Evolutionary conservation across 768 basidiomycete species (phyloP), one percentile per base, ranked within the genome.

Genomic region (Hemileccinum impolitum): DNA sequence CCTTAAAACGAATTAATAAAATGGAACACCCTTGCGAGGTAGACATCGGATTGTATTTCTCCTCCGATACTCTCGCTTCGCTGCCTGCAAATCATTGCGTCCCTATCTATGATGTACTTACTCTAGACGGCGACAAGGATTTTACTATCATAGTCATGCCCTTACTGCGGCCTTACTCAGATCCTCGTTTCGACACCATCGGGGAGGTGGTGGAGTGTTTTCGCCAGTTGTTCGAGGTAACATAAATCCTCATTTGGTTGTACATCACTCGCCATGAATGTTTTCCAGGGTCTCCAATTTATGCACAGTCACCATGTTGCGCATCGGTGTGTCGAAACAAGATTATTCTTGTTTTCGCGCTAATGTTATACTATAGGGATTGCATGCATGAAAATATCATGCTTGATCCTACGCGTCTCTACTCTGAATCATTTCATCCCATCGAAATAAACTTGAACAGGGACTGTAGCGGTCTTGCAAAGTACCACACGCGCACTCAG

Each of bases 61-160:
- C 54, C 6, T 39, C 31, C 4, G 45, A 47, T 4, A 3, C 19
- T 4, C 41, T 52, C 4, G 13, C 23, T 7, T 13, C 35, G 6
- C 14, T 39, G 7, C 3, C 47, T 1, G 26, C 38, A 3, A 75
- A 70, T 40, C 66, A 70, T 35, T 72, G 67, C 26, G 56, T 69
- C 0, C 70, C 65, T 0, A 47, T 70, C 11, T 43, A 54, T 12
- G 66, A 66, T n/a, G 35, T 46, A 3, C 53, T 66, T 19, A n/a
- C 18, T 12, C 50, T 62, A 17, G 34, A 42, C 2, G 38, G 45
- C 0, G 37, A 50, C 1, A 28, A 47, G 0, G 31, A 62, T 19
- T 10, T 8, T 0, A 32, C 47, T 21, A 61, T 61, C 28, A 52
- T 69, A 11, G 60, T 66, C n/a, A 71, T 70, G 64, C 73, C 72